phyloP scores from a whole-genome alignment of 192 early-diverging fungal genomes.

The Backusella australiensis region DNA sequence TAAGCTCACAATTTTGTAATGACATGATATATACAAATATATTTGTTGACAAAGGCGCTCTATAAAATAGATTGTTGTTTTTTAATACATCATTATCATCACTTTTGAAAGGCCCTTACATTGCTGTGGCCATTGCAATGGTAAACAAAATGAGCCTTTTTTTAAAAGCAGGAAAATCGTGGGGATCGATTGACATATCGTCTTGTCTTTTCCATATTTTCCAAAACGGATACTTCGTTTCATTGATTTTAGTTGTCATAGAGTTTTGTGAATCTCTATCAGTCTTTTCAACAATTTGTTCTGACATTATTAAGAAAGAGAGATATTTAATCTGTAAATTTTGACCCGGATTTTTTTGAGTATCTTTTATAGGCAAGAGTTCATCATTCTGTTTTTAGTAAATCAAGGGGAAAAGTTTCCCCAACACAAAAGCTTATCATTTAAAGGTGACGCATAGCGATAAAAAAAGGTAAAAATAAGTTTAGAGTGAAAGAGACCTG shows the following conservation, averaged over 20 bases:
- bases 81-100: conserved; percentile 25
- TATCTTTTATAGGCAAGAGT: not conserved
- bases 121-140: conserved; percentile 6
- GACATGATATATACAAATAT: not conserved
- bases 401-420: not conserved
- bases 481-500: not conserved
- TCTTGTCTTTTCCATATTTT: not conserved
- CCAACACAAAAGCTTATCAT: not conserved
- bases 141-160: conserved; percentile 10
- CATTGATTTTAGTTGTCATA: not conserved
- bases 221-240: not conserved
- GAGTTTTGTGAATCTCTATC: conserved; percentile 4
- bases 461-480: conserved; percentile 4
- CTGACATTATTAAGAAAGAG: not conserved
- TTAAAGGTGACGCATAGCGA: not conserved
- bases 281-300: not conserved
- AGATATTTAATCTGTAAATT: not conserved
- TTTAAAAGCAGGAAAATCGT: conserved; percentile 6
- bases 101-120: not conserved
- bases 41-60: not conserved
- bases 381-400: conserved; percentile 2
- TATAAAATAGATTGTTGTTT: not conserved
- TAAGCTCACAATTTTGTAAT: not conserved
- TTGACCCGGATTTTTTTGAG: not conserved
- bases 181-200: conserved; percentile 1